phyloP scores from a whole-genome alignment of 2,329 filamentous ascomycete genomes.

The Fusarium citri region DNA sequence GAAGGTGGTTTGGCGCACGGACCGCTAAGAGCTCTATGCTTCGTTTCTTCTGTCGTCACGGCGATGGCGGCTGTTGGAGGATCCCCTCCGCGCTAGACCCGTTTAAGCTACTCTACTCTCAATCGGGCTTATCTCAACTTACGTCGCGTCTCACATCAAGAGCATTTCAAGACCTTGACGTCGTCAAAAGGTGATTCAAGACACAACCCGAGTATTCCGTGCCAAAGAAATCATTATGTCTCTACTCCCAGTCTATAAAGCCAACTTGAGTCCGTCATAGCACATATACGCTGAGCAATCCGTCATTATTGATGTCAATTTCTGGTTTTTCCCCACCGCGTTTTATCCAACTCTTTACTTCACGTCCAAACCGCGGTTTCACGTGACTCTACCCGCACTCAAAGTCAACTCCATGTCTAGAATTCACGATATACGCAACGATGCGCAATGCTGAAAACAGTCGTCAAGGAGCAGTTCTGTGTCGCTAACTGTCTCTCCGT shows the following conservation, averaged over 20 bases:
- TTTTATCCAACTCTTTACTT: background rate
- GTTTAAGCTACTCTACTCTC: background rate
- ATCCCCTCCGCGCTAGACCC: conserved; percentile 11
- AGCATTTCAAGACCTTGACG: conserved; percentile 19
- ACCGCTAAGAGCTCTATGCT: conserved; percentile 30
- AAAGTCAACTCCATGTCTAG: conserved; percentile 19
- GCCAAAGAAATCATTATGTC: background rate
- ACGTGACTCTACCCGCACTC: conserved; percentile 32
- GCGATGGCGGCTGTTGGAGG: conserved; percentile 46
- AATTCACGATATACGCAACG: conserved; percentile 4
- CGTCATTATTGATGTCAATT: conserved; percentile 11
- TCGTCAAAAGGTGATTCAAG: conserved; percentile 6
- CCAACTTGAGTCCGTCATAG: background rate
- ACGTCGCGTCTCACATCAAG: conserved; percentile 43
- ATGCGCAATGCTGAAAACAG: conserved; percentile 15
- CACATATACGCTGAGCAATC: background rate
- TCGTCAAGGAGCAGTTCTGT: background rate
- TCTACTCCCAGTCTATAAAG: background rate
- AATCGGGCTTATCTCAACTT: conserved; percentile 14
- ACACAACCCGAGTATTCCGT: background rate
- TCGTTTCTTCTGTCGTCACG: conserved; percentile 48
- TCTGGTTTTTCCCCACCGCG: conserved; percentile 14
- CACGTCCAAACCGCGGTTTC: conserved; percentile 31
- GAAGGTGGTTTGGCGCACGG: conserved; percentile 44
- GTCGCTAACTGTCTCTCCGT: background rate